Percentiles rank a stretch among this genome's conserved stretches.
Conservation (phyloP, 257 asterid species). For the Ligustrum vulgare region DNA sequence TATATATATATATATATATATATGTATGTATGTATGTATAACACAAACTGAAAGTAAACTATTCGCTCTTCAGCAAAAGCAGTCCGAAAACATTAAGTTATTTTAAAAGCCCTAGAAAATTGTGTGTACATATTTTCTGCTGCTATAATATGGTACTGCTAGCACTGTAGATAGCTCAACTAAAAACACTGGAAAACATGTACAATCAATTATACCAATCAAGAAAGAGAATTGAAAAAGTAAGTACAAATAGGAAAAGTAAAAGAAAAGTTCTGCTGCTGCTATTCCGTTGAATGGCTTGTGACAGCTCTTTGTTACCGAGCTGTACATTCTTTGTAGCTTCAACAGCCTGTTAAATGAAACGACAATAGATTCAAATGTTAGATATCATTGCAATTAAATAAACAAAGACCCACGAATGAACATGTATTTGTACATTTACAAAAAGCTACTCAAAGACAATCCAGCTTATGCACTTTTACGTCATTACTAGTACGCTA, state of each 20-base stretch:
- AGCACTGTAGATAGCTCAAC: not conserved
- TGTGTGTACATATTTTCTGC: not conserved
- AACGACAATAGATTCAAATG: slow-evolving; percentile 1
- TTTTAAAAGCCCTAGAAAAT: not conserved
- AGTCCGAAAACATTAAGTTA: not conserved
- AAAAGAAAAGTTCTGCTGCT: slow-evolving; percentile 90
- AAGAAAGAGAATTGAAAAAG: slow-evolving; percentile 79
- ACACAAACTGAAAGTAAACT: not conserved
- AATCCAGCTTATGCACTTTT: not conserved
- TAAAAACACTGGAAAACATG: not conserved
- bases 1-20: too few species aligned
- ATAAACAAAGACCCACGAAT: not conserved
- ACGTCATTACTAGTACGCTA: not conserved
- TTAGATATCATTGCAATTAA: not conserved
- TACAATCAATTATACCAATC: slow-evolving; percentile 71
- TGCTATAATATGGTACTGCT: not conserved
- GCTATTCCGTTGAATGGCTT: slow-evolving; percentile 83
- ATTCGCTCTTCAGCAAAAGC: not conserved
- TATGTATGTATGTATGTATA: too few species aligned
- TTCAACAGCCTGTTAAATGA: slow-evolving; percentile 68
- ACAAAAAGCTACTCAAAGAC: not conserved
- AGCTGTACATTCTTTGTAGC: slow-evolving; percentile 87
- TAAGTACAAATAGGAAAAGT: slow-evolving; percentile 74
- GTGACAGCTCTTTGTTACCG: slow-evolving; percentile 82
- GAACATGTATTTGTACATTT: not conserved